Percentiles rank a stretch among this genome's conserved stretches.
These are phyloP conservation scores for Tilletia setariae DNA, from an alignment of 1,284 basidiomycete genomes.

Conservation along the genomic window DNA sequence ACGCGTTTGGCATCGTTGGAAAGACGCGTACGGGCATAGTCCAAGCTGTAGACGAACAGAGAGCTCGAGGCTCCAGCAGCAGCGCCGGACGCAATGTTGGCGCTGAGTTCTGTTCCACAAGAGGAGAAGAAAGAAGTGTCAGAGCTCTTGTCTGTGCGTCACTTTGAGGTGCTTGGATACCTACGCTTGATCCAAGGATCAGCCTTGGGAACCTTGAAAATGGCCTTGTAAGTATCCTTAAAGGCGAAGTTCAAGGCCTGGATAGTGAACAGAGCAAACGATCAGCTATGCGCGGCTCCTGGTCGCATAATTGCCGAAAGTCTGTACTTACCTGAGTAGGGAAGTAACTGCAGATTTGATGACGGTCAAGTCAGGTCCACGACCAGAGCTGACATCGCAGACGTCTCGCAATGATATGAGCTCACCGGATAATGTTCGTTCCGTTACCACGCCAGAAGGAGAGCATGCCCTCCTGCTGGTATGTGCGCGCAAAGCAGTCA, in stretches of 20 bases:
- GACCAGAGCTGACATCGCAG: too few species aligned
- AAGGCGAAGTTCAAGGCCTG: constrained; percentile 55
- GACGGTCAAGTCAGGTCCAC: too few species aligned
- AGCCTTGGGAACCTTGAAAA: constrained; percentile 52
- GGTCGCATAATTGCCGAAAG: too few species aligned
- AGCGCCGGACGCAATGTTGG: constrained; percentile 55
- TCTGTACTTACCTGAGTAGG: too few species aligned
- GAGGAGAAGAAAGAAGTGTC: too few species aligned
- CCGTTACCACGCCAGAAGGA: constrained; percentile 55
- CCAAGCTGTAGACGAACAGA: constrained; percentile 55
- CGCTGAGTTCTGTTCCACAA: constrained; percentile 50
- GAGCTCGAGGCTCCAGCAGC: constrained; percentile 54
- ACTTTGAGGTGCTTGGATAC: too few species aligned
- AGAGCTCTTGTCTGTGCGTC: too few species aligned
- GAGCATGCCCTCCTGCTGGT: constrained; percentile 53
- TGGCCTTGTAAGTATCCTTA: constrained; percentile 41
- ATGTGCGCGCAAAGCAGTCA: constrained; percentile 54
- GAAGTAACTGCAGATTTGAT: too few species aligned
- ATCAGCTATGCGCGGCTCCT: too few species aligned
- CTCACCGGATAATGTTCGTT: constrained; percentile 55
- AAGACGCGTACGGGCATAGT: constrained; percentile 56
- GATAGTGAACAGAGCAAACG: constrained; percentile 54
- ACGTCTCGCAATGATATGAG: too few species aligned
- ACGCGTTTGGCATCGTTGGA: constrained; percentile 56
- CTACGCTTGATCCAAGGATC: too few species aligned